phyloP scores from a whole-genome alignment of 768 basidiomycete genomes.

The Paxillus ammoniavirescens region DNA sequence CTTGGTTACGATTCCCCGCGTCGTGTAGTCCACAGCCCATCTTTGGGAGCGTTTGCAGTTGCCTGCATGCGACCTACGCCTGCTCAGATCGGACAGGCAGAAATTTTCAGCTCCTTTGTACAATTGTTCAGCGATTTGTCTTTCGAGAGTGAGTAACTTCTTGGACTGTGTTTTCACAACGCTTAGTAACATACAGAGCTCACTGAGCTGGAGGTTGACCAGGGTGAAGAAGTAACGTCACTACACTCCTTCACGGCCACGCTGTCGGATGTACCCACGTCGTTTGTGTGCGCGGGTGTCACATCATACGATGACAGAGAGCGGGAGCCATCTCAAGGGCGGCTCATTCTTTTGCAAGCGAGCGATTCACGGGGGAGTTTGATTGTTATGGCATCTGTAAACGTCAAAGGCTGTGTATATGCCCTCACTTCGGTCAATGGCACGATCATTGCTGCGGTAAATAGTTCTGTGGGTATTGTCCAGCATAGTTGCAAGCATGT shows the following conservation, averaged over 20 bases:
- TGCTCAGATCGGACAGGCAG: conserved; percentile 49
- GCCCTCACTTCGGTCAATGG: conserved; percentile 50
- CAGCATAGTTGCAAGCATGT: background rate
- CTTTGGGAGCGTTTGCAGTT: conserved; percentile 60
- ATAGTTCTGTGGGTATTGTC: conserved; percentile 60
- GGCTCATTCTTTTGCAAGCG: conserved; percentile 54
- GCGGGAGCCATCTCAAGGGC: conserved; percentile 53
- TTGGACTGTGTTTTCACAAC: background rate
- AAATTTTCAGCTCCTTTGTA: conserved; percentile 52
- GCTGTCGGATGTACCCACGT: conserved; percentile 27
- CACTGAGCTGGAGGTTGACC: conserved; percentile 29
- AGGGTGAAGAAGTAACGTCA: conserved; percentile 64
- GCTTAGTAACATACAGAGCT: conserved; percentile 17
- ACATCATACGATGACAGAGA: conserved; percentile 42
- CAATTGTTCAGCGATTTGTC: conserved; percentile 63
- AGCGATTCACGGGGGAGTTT: conserved; percentile 21
- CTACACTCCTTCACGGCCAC: conserved; percentile 36
- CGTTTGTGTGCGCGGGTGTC: conserved; percentile 53
- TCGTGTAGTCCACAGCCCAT: conserved; percentile 58
- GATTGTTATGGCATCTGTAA: conserved; percentile 39
- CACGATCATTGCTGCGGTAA: conserved; percentile 66
- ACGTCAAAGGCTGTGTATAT: conserved; percentile 69
- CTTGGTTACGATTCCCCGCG: conserved; percentile 73
- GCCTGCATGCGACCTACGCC: conserved; percentile 58
- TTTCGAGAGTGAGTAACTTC: conserved; percentile 54